These are phyloP conservation scores for Phialophora tarda DNA, from an alignment of 2,329 filamentous ascomycete genomes.

Conservation along the genomic window DNA sequence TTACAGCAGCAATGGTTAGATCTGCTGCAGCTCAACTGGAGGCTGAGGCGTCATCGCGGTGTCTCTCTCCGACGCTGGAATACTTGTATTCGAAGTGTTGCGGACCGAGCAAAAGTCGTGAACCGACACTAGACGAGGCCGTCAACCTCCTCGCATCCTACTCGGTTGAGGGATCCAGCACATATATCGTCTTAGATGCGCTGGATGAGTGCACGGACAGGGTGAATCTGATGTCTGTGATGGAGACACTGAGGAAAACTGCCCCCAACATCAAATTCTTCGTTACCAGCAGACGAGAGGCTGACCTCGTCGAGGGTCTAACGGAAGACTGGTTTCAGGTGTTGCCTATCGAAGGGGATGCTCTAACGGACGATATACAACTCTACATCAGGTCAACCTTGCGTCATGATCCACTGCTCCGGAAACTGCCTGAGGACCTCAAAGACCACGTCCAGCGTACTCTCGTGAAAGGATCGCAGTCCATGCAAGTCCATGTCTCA, in stretches of 20 bases:
- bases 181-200: conserved; percentile 12
- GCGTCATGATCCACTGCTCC: background rate
- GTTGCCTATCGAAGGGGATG: background rate
- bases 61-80: conserved; percentile 17
- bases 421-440: background rate
- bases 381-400: background rate
- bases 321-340: background rate
- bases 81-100: conserved; percentile 14
- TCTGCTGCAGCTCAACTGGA: conserved; percentile 19
- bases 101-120: background rate
- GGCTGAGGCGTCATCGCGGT: background rate
- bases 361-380: background rate
- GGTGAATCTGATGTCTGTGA: background rate
- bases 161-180: background rate
- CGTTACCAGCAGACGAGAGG: conserved; percentile 30
- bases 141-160: background rate
- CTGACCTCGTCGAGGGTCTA: background rate
- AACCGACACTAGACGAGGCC: conserved; percentile 3
- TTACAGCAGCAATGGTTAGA: conserved; percentile 24
- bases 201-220: conserved; percentile 10
- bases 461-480: background rate
- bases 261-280: conserved; percentile 10
- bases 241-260: background rate
- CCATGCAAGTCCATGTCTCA: background rate
- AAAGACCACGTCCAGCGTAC: background rate